A percentile compares a stretch with the other conserved stretches of the same genome.
phyloP scores from a whole-genome alignment of 495 filamentous ascomycete genomes.

The Tuber brumale region DNA sequence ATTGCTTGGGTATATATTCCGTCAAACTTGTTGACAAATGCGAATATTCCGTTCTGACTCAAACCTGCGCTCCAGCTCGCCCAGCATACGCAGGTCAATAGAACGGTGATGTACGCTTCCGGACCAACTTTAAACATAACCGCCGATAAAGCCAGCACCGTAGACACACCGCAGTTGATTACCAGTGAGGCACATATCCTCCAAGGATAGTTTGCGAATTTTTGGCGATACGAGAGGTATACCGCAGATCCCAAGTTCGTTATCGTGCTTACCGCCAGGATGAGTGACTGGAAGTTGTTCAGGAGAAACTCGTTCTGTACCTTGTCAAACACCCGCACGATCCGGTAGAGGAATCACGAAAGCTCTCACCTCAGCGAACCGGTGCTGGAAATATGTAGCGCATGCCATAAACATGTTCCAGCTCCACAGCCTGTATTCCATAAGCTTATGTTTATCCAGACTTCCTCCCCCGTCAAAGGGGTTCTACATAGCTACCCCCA shows the following conservation, averaged over 20 bases:
- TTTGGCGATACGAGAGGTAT: slow-evolving; percentile 70
- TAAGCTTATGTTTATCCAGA: slow-evolving; percentile 19
- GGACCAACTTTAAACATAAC: slow-evolving; percentile 55
- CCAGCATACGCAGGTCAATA: slow-evolving; percentile 74
- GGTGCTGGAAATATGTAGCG: slow-evolving; percentile 81
- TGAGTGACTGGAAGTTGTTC: slow-evolving; percentile 76
- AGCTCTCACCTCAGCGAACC: slow-evolving; percentile 55
- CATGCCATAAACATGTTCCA: slow-evolving; percentile 99
- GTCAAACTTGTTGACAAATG: slow-evolving; percentile 79
- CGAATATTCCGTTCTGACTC: slow-evolving; percentile 90
- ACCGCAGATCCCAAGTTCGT: slow-evolving; percentile 69
- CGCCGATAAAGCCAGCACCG: slow-evolving; percentile 73
- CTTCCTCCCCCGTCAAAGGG: background rate
- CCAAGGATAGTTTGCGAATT: slow-evolving; percentile 71
- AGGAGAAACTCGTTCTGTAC: slow-evolving; percentile 57
- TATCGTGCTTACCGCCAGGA: slow-evolving; percentile 75
- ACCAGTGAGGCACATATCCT: slow-evolving; percentile 68
- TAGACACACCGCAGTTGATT: slow-evolving; percentile 66
- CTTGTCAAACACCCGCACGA: background rate
- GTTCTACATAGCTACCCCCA: slow-evolving; percentile 83
- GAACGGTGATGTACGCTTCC: slow-evolving; percentile 64
- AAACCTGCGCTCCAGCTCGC: slow-evolving; percentile 73
- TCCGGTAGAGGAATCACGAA: background rate
- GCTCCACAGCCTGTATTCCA: slow-evolving; percentile 28
- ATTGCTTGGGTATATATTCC: slow-evolving; percentile 89